These are phyloP conservation scores for Paecilomyces variotii DNA, from an alignment of 2,329 filamentous ascomycete genomes.

Conservation along the genomic window DNA sequence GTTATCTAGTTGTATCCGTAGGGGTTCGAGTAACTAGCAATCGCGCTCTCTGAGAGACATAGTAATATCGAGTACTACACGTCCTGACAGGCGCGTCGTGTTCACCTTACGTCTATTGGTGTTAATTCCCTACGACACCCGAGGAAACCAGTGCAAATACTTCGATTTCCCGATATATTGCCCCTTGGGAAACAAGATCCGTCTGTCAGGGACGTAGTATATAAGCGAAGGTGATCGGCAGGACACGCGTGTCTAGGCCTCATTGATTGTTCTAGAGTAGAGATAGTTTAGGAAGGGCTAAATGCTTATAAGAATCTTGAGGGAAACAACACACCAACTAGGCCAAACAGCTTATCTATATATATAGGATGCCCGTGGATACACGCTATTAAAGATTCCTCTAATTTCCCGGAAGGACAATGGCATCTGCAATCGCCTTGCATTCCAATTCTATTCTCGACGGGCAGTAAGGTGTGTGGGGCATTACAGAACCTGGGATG, in stretches of 20 bases:
- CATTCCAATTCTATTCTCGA: not conserved
- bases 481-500: not conserved
- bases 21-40: not conserved
- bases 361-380: not conserved
- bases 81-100: not conserved
- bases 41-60: not conserved
- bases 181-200: not conserved
- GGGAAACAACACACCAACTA: not conserved
- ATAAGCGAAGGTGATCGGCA: not conserved
- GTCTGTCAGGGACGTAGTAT: not conserved
- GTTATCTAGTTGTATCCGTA: too few relatives aligned
- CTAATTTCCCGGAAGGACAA: not conserved
- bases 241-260: not conserved
- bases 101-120: not conserved
- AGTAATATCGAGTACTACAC: not conserved
- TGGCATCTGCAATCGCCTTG: not conserved
- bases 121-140: not conserved
- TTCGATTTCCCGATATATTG: not conserved
- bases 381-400: not conserved
- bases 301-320: not conserved
- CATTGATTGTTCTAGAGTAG: not conserved
- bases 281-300: not conserved
- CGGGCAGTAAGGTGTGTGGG: not conserved
- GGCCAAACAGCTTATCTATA: not conserved
- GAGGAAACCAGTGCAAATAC: too few relatives aligned